Conservation (phyloP, 2,329 filamentous ascomycete species). For the Lecanoromycetidae sp. region DNA sequence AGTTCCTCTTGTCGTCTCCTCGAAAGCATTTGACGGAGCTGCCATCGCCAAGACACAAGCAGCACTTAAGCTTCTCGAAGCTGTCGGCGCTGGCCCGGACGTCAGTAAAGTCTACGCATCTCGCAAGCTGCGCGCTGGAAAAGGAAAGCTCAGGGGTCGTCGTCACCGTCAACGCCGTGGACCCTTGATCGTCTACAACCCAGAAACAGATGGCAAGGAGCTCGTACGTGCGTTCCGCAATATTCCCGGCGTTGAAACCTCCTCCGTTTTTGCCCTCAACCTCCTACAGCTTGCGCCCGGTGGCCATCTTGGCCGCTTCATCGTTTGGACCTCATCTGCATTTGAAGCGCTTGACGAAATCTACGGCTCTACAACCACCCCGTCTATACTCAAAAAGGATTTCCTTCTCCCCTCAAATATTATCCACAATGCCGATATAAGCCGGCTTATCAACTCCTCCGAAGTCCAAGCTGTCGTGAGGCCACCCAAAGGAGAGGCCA, state of each 20-base stretch:
- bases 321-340: constrained; percentile 95
- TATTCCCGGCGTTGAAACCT: constrained; percentile 96
- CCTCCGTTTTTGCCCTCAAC: constrained; percentile 85
- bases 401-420: constrained; percentile 91
- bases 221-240: constrained; percentile 94
- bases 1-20: constrained; percentile 94
- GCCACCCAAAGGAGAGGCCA: constrained; percentile 76
- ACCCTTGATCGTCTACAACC: constrained; percentile 94
- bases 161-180: constrained; percentile 96
- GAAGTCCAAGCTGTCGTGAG: constrained; percentile 95
- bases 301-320: constrained; percentile 97
- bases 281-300: constrained; percentile 98
- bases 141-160: constrained; percentile 96
- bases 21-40: constrained; percentile 68
- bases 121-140: constrained; percentile 94
- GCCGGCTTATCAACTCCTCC: constrained; percentile 97
- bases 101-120: constrained; percentile 92
- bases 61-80: constrained; percentile 76
- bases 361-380: constrained; percentile 85
- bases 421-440: constrained; percentile 87
- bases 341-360: constrained; percentile 94
- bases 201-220: constrained; percentile 88
- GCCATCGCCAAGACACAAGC: constrained; percentile 78
- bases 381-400: constrained; percentile 95
- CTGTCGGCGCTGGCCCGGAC: constrained; percentile 79